Evolutionary conservation across 371 early-diverging fungal genomes (phyloP).

Genomic region (Smittium culicis): DNA sequence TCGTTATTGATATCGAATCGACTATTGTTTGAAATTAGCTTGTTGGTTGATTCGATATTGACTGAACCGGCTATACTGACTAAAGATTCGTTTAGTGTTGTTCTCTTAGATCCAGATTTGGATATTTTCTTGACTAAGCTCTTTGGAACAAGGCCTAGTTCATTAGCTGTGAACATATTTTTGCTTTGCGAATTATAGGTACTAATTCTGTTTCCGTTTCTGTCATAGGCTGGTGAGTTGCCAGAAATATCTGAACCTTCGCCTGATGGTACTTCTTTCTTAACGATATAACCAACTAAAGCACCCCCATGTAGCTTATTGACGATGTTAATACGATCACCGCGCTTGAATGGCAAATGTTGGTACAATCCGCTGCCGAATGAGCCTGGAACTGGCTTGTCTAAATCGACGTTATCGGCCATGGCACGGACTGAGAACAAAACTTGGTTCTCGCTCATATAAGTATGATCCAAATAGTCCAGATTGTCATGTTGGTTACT

Average conservation of each 20-base stretch:
- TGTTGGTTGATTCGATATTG: too few species aligned
- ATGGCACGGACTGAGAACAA: slow-evolving; percentile 7
- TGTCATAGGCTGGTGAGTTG: too few species aligned
- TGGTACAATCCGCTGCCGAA: background rate
- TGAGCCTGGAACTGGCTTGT: background rate
- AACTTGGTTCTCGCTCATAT: too few species aligned
- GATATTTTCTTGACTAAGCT: background rate
- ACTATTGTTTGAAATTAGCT: too few species aligned
- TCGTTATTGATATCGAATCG: too few species aligned
- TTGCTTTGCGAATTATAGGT: too few species aligned
- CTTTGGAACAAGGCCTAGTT: background rate
- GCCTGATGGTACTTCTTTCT: background rate
- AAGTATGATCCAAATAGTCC: too few species aligned
- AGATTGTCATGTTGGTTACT: background rate
- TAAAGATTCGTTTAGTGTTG: too few species aligned
- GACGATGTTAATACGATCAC: slow-evolving; percentile 5
- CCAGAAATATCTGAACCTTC: too few species aligned
- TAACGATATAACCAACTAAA: slow-evolving; percentile 3
- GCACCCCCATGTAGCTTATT: background rate
- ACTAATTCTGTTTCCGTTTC: too few species aligned
- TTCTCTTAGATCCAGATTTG: background rate
- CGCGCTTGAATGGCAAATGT: slow-evolving; percentile 7
- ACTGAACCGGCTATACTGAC: too few species aligned
- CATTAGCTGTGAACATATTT: background rate
- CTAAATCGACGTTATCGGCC: background rate